Evolutionary conservation across 306 rosid species (phyloP), one percentile per base, ranked within the genome.

Genomic region (Cotoneaster glaucophyllus): DNA sequence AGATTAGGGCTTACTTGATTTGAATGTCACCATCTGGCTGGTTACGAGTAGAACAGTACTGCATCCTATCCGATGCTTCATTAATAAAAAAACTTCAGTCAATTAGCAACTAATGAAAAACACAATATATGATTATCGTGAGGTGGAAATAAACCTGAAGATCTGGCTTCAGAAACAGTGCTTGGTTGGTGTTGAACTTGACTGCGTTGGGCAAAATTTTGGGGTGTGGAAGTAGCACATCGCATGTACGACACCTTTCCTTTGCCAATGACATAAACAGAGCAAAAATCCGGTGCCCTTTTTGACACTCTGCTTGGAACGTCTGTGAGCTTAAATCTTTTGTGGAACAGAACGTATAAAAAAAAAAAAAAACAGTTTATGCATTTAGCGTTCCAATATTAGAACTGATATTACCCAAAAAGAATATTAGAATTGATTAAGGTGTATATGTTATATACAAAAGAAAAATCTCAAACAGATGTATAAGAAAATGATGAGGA

Each of bases 281-380:
- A 86, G 84, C 98, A 94, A 84, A 88, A 94, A n/a, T 81, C 82
- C 0, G 97, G 95, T 21, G 90, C 89, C 39, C 76, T 91, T 80
- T 83, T 92, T 3, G 91, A 77, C 81, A 91, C 98, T 0, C n/a
- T 19, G 73, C 77, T 86, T 25, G 97, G 90, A 26, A 90, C 73
- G 69, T 94, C 97, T 0, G 83, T 57, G 41, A 85, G 77, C 70
- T 87, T 94, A 79, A 94, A 91, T 87, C 98, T 94, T 70, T 70
- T 29, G 84, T 62, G 53, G 24, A 71, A 63, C 12, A 41, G 28
- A 61, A 61, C 2, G 28, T 1, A 5, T 8, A 4, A 13, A 28
- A 26, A 61, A 11, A 10, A 25, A n/a, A 9, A 56, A 56, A 50
- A 19, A 3, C 4, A 19, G 24, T 54, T 54, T 11, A 17, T 54